Evolutionary conservation across 2,329 filamentous ascomycete species (phyloP).

Genomic region (Thielaviopsis musarum): DNA sequence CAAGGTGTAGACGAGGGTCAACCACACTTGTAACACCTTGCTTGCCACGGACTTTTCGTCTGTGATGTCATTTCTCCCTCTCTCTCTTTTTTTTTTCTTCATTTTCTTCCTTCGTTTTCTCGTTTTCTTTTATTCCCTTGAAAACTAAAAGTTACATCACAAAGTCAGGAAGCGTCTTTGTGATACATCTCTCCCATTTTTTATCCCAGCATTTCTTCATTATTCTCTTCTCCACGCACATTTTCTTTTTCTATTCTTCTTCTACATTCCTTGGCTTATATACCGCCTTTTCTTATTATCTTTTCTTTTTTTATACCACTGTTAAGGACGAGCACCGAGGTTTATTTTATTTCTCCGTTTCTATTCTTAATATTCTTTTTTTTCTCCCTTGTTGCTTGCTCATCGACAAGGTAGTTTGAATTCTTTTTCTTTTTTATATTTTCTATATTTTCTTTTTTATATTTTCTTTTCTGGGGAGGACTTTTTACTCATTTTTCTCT

Average conservation of each 20-base stretch:
- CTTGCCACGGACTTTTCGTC: neutral
- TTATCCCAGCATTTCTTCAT: neutral
- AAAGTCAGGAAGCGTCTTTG: neutral
- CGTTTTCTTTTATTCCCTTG: neutral
- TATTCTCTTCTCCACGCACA: neutral
- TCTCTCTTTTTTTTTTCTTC: neutral
- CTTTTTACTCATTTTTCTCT: neutral
- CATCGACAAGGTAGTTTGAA: neutral
- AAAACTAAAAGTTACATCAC: neutral
- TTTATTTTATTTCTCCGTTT: neutral
- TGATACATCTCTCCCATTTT: neutral
- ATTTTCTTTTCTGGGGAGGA: neutral
- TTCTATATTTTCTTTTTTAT: neutral
- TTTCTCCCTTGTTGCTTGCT: neutral
- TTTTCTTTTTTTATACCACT: neutral
- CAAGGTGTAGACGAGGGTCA: slow-evolving; percentile 17
- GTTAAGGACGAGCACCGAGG: too few species aligned
- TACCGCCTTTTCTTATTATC: neutral
- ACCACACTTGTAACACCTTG: neutral
- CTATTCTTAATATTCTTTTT: neutral
- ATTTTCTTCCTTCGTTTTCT: neutral
- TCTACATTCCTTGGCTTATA: neutral
- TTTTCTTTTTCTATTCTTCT: neutral
- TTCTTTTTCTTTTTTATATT: neutral
- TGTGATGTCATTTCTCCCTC: neutral